phyloP scores from a whole-genome alignment of 2,329 filamentous ascomycete species.

The Aspergillus flavus region DNA sequence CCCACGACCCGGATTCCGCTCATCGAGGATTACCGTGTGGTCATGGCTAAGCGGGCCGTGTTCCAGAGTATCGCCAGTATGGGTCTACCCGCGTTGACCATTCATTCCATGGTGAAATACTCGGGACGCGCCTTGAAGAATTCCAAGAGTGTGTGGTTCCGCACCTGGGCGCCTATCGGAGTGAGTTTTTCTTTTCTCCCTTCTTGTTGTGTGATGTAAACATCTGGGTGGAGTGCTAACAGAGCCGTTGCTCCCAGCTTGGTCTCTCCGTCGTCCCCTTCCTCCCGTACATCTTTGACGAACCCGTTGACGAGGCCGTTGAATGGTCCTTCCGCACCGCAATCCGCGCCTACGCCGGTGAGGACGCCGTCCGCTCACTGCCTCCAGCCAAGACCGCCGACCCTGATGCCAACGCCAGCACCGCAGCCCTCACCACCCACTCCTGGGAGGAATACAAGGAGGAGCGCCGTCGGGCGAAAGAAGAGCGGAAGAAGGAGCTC shows the following conservation, averaged over 20 bases:
- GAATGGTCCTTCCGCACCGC: conserved; percentile 87
- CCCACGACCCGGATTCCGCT: conserved; percentile 61
- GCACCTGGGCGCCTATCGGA: conserved; percentile 90
- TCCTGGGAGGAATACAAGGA: conserved; percentile 41
- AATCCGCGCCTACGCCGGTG: conserved; percentile 72
- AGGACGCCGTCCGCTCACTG: conserved; percentile 52
- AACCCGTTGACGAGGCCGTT: conserved; percentile 88
- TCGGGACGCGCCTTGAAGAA: conserved; percentile 84
- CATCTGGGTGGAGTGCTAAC: not conserved
- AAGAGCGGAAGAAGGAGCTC: conserved; percentile 29
- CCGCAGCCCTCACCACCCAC: conserved; percentile 13
- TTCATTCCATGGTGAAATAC: conserved; percentile 90
- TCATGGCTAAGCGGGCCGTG: conserved; percentile 86
- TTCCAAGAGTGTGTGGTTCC: conserved; percentile 70
- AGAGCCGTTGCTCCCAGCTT: conserved; percentile 46
- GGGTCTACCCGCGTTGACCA: conserved; percentile 91
- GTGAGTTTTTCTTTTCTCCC: conserved; percentile 54
- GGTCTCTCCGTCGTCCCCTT: conserved; percentile 76
- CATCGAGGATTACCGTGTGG: conserved; percentile 84
- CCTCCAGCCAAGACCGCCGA: conserved; percentile 17
- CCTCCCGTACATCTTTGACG: conserved; percentile 81
- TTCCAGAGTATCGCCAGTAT: conserved; percentile 92
- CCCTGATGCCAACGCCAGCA: conserved; percentile 24
- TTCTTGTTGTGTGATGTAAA: not conserved
- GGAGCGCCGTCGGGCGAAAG: conserved; percentile 30